Evolutionary conservation across 1,284 basidiomycete genomes (phyloP), one percentile per base, ranked within the genome.

Genomic region (Anthracocystis panici-leucophaei): DNA sequence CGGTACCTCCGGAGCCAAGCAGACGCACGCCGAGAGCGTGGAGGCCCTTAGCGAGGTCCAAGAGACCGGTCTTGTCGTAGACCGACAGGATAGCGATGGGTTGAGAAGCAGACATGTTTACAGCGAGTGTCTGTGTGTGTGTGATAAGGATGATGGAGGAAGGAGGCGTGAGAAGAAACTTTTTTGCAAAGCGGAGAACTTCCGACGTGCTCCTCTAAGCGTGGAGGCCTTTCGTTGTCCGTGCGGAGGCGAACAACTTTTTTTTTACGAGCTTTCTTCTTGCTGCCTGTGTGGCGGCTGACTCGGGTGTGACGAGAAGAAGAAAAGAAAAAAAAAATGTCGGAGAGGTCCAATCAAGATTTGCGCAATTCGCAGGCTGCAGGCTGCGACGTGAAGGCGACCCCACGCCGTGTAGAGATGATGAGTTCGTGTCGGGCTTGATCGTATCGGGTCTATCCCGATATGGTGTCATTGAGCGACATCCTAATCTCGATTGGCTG

Each of bases 1-100:
- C 96, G 21, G 97, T 99, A 65, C 97, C 96, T 72, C 97, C 97
- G 48, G 94, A 96, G 65, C 95, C 97, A 27, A 99, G 88, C 18
- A 99, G 90, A 66, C 91, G 91, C 84, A 99, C 92, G 41, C 95
- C 95, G 57, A 91, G 90, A 57, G 89, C 88, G 75, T 90, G 89
- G 64, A 99, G 91, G 31, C 91, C 92, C 82, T 91, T 90, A 42
- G 97, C 97, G 60, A 99, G 90, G 67, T 95, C 92, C 68, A 99
- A 86, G 49, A 99, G 90, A 83, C 91, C 91, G 46, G 92, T 90
- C 88, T 99, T 99, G 89, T 99, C 95, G 86, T 97, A 99, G 64
- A 99, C 97, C 45, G 95, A 97, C 63, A 99, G 88, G 64, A 99
- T 88, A 29, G 96, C 96, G 78, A 79, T 82, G 29, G 75, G 77